A percentile compares a stretch with the other conserved stretches of the same genome.
Conservation (phyloP, 805 yeast species). For the Isabelozyma pseudorhagii region DNA sequence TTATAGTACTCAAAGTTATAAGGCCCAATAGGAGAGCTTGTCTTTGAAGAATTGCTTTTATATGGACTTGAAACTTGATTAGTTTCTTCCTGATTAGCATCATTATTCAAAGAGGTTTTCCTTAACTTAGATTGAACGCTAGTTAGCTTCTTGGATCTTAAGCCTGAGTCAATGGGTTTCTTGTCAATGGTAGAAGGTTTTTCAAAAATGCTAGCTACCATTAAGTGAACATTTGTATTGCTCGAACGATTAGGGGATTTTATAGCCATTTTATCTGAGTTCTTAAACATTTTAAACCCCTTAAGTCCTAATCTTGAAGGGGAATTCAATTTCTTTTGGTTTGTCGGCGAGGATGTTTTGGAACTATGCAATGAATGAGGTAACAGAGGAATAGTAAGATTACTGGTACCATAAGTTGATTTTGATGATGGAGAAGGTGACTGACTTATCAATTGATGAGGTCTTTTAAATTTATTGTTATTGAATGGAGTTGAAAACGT, state of each 20-base stretch:
- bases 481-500: slow-evolving; percentile 6
- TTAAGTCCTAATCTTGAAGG: slow-evolving; percentile 27
- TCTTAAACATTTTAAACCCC: slow-evolving; percentile 33
- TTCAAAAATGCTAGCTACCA: neutral
- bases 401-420: neutral
- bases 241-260: slow-evolving; percentile 25
- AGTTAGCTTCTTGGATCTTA: neutral
- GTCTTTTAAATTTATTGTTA: slow-evolving; percentile 38
- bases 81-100: neutral
- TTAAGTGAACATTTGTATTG: neutral
- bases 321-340: slow-evolving; percentile 12
- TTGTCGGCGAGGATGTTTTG: slow-evolving; percentile 3
- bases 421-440: slow-evolving; percentile 37
- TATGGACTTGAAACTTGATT: neutral
- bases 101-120: slow-evolving; percentile 5
- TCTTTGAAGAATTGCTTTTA: neutral
- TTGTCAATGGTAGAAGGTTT: neutral
- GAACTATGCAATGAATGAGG: neutral
- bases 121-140: slow-evolving; percentile 8
- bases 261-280: slow-evolving; percentile 29
- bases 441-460: slow-evolving; percentile 42
- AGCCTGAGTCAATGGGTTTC: neutral
- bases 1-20: slow-evolving; percentile 19
- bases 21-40: neutral
- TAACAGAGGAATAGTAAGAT: neutral